Evolutionary conservation across 495 filamentous ascomycete genomes (phyloP).

Genomic region (Hypoxylon rickii): DNA sequence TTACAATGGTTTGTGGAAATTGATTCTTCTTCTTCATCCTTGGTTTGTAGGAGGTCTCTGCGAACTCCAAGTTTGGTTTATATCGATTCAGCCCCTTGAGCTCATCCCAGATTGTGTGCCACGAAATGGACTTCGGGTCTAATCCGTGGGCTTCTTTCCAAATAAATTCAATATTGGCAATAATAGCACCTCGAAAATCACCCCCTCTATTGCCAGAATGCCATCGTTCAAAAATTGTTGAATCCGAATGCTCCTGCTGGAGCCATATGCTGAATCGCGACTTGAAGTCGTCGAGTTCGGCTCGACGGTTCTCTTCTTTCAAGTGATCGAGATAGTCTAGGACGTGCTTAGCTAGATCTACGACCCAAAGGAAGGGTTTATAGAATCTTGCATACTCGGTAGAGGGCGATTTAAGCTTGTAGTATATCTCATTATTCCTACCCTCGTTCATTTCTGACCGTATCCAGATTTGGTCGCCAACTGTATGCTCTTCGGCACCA

Average conservation of each 20-base stretch:
- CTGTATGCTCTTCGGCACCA: conserved; percentile 49
- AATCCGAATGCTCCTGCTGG: conserved; percentile 40
- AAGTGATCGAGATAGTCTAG: conserved; percentile 60
- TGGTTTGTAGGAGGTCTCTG: neutral
- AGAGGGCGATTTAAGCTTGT: conserved; percentile 59
- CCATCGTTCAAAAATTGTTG: conserved; percentile 54
- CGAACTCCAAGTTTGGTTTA: conserved; percentile 18
- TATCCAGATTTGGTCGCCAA: conserved; percentile 63
- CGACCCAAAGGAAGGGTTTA: conserved; percentile 67
- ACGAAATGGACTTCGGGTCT: conserved; percentile 29
- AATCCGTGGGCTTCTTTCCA: conserved; percentile 62
- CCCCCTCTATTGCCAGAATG: conserved; percentile 42
- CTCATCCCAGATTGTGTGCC: conserved; percentile 25
- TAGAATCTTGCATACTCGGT: conserved; percentile 63
- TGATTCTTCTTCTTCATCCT: too few species aligned
- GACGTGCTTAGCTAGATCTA: conserved; percentile 67
- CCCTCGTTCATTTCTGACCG: conserved; percentile 48
- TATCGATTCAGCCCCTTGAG: conserved; percentile 18
- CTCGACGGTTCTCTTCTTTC: conserved; percentile 34
- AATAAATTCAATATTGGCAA: conserved; percentile 63
- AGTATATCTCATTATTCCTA: conserved; percentile 57
- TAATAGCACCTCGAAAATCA: conserved; percentile 63
- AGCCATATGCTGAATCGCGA: conserved; percentile 61
- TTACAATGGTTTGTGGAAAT: conserved; percentile 61
- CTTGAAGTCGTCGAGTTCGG: conserved; percentile 58